These are phyloP conservation scores for Gorgonomyces haynaldii DNA, from an alignment of 192 early-diverging fungal genomes.

Conservation along the genomic window DNA sequence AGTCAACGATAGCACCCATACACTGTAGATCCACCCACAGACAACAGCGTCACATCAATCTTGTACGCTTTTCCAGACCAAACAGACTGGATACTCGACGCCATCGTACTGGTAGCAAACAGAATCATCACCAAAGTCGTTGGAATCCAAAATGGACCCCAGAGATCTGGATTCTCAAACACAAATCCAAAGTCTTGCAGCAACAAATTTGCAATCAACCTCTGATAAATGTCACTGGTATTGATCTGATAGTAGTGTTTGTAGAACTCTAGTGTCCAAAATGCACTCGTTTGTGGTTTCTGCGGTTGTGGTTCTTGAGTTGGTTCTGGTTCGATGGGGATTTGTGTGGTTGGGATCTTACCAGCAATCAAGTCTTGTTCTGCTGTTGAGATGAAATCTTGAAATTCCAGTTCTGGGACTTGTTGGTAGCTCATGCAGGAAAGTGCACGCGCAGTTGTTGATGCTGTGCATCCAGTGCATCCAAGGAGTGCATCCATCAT, in stretches of 20 bases:
- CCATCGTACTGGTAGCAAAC: constrained; percentile 86
- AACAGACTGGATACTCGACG: constrained; percentile 66
- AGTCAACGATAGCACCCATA: no score
- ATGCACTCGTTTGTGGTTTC: constrained; percentile 21
- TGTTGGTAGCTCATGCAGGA: no score
- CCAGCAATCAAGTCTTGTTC: constrained; percentile 25
- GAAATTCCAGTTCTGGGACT: constrained; percentile 35
- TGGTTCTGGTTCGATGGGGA: not conserved
- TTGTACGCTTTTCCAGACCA: constrained; percentile 40
- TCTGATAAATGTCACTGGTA: constrained; percentile 54
- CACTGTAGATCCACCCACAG: constrained; percentile 67
- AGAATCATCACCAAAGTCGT: constrained; percentile 94
- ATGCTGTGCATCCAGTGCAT: no score
- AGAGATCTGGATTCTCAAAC: constrained; percentile 81
- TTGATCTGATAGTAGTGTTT: constrained; percentile 88
- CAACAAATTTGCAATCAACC: constrained; percentile 21
- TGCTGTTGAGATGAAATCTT: constrained; percentile 40
- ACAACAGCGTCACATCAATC: constrained; percentile 65
- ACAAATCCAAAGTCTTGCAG: constrained; percentile 57
- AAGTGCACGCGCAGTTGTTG: no score
- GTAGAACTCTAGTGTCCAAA: constrained; percentile 90
- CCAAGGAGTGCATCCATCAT: no score
- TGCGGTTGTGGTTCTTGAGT: not conserved
- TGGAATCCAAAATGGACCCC: constrained; percentile 97
- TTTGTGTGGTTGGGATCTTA: constrained; percentile 2